Base-by-base conservation (phyloP, 2,329 filamentous ascomycete species). In the Epichloe gansuensis region DNA sequence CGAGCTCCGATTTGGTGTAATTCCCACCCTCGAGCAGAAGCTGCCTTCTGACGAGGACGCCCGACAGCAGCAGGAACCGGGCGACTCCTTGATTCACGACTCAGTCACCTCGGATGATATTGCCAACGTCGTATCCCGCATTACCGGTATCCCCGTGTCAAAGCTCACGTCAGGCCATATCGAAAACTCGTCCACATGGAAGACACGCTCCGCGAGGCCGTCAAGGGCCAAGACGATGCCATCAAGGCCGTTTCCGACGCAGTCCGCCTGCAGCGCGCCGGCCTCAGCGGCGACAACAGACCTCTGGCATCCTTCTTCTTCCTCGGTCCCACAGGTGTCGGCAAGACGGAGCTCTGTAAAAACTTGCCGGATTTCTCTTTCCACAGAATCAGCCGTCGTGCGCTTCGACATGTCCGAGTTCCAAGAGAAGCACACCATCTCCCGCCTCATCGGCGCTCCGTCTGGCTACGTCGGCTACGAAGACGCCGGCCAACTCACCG, bases 331-430 rank as follows among this genome's bases (percentile, higher is more conserved):
- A 97, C 93, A 0, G 93, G 93, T 64, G 91, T 96, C 17, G 93
- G 93, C 53, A 98, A 97, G 74, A 98, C 93, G 3, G 91, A 97
- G 65, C 81, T 97, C 1, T 95, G 91, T 76, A 97, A 97, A 91
- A 94, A 66, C 84, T 98, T 61, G 93, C 93, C 1, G 80, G 79
- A 54, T 97, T 96, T 72, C 75, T 98, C 39, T 98, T 71, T 93
- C 87, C 0, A 95, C 89, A 1, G 88, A 95, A 61, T 82, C 83
- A 31, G 91, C 93, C 3, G 89, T 98, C 28, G 82, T 96, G 37
- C 81, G 93, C 37, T 97, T 97, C 68, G 93, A 97, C 68, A 97
- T 97, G 93, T 88, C 83, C 61, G 93, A 98, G 65, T 97, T 96
- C 67, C 90, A 95, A 65, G 93, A 97, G 66, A 95, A 95, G 68